phyloP scores from a whole-genome alignment of 768 basidiomycete genomes.

The Mycena metata region DNA sequence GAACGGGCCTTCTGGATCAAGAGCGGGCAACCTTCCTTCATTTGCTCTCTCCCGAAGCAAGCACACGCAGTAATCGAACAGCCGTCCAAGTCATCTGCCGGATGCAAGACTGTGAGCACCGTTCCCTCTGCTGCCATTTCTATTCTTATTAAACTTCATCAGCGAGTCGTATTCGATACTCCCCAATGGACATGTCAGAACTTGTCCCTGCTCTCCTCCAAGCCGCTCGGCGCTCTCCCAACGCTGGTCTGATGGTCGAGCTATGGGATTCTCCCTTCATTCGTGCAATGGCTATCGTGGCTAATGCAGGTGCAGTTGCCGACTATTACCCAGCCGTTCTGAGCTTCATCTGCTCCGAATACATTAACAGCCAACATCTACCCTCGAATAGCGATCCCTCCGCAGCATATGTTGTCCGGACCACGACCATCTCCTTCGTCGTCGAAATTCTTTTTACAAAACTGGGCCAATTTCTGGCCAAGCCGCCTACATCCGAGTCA shows the following conservation, averaged over 20 bases:
- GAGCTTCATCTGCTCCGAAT: slow-evolving; percentile 30
- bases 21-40: slow-evolving; percentile 29
- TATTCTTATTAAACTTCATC: not conserved
- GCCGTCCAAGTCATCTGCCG: slow-evolving; percentile 28
- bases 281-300: slow-evolving; percentile 28
- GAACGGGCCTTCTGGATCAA: slow-evolving; percentile 18
- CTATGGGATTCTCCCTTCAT: slow-evolving; percentile 29
- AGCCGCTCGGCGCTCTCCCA: slow-evolving; percentile 11
- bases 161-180: slow-evolving; percentile 33
- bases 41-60: slow-evolving; percentile 36
- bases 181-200: slow-evolving; percentile 17
- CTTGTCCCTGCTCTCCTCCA: slow-evolving; percentile 29
- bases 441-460: slow-evolving; percentile 29
- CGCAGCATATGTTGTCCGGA: slow-evolving; percentile 20
- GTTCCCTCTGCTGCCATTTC: not conserved
- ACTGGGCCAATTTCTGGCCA: slow-evolving; percentile 1
- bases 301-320: slow-evolving; percentile 19
- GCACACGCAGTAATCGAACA: slow-evolving; percentile 31
- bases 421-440: slow-evolving; percentile 25
- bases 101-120: slow-evolving; percentile 22
- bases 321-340: slow-evolving; percentile 15
- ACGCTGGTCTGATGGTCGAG: not conserved
- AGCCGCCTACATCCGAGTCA: not conserved
- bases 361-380: slow-evolving; percentile 24
- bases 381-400: slow-evolving; percentile 33